Percentiles rank a stretch among this genome's conserved stretches.
Conservation (phyloP, 2,329 filamentous ascomycete species). For the Pseudocercospora ulei region DNA sequence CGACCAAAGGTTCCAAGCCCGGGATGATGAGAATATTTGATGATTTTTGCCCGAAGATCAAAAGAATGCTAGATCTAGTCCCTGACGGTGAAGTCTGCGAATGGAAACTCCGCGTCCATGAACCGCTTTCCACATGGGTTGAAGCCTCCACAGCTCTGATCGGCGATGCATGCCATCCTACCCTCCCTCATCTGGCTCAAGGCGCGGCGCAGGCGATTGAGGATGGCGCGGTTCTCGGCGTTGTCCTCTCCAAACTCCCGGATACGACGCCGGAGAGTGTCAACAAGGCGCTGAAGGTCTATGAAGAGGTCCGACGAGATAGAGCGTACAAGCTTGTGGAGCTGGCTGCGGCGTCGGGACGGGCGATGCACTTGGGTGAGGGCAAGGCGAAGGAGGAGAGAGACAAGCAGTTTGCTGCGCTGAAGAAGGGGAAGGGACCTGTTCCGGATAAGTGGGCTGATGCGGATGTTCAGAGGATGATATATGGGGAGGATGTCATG, state of each 20-base stretch:
- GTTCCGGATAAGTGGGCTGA: constrained; percentile 48
- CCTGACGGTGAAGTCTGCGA: constrained; percentile 57
- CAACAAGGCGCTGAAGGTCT: constrained; percentile 47
- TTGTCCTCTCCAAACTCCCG: constrained; percentile 44
- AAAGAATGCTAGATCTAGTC: constrained; percentile 52
- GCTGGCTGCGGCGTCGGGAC: constrained; percentile 47
- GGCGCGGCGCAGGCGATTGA: constrained; percentile 58
- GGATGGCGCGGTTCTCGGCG: constrained; percentile 50
- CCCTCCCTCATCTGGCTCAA: constrained; percentile 54
- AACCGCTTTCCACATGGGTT: constrained; percentile 54
- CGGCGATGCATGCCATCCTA: constrained; percentile 55
- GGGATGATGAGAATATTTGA: constrained; percentile 52
- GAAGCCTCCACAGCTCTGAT: constrained; percentile 46
- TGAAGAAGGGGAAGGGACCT: constrained; percentile 37
- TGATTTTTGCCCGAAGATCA: constrained; percentile 53
- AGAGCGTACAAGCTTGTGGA: constrained; percentile 50
- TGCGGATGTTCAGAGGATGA: constrained; percentile 43
- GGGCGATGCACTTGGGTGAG: constrained; percentile 48
- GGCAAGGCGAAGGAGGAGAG: constrained; percentile 51
- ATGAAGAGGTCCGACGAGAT: constrained; percentile 49
- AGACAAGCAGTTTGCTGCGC: constrained; percentile 46
- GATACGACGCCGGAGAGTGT: constrained; percentile 42
- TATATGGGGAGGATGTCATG: constrained; percentile 42
- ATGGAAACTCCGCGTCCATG: constrained; percentile 55
- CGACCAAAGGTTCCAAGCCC: constrained; percentile 51